Evolutionary conservation across 352 stramenopile genomes (phyloP), one percentile per base, ranked within the genome.

Genomic region (Phytopythium vexans): DNA sequence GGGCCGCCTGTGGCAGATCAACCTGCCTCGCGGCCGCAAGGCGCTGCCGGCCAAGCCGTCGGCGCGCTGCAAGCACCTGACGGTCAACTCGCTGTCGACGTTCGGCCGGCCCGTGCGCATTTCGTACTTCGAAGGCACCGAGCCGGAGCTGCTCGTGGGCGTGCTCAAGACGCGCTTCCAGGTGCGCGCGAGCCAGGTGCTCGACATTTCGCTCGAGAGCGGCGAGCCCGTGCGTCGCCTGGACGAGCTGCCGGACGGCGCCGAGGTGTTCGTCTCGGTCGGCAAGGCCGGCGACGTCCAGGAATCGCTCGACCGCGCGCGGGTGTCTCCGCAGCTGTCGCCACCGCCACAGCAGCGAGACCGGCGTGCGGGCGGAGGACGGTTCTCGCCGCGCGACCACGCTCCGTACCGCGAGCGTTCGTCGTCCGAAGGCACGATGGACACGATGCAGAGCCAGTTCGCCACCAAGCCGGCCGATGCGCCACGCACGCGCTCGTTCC

Each of bases 271-370:
- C 48, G 77, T 90, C 2, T 93, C 80, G 32, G 72, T 93, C 10
- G 83, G 83, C 32, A 88, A 91, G 47, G 73, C 76, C 3, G 83
- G 83, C n/a, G 82, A 89, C 55, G 77, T 92, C 56, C 74, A 90
- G 56, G 77, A 87, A 57, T 58, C 48, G 47, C 74, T 45, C n/a
- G 49, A 63, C 54, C 57, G 16, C 66, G 70, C 38, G 49, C 66
- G 48, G 1, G 37, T 60, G 36, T 47, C 59, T 11, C 51, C 54
- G n/a, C 40, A 45, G 33, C 60, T 64, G 21, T 41, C 60, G 43
- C 55, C 59, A 8, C 62, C 59, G 35, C 14, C 54, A 4, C 46
- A 62, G 15, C 67, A 70, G 21, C 58, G 62, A 39, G 62, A 60
- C 4, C 54, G 61, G 49, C 54, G 57, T 5, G 65, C 33, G 15